Evolutionary conservation across 176 grass and related monocot species (phyloP).

Genomic region (Rhynchospora tenuis): DNA sequence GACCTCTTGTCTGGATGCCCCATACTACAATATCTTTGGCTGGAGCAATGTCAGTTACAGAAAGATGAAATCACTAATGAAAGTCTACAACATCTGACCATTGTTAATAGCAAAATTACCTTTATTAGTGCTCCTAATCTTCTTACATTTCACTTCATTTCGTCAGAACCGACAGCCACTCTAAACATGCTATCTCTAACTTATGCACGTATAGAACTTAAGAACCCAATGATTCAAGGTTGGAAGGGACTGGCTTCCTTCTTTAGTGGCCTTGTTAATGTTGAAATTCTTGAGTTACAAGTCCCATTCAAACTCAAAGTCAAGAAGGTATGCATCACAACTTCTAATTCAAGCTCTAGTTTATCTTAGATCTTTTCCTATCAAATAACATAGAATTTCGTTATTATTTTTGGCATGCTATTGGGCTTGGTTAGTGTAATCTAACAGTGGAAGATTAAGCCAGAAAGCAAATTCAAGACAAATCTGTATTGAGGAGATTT

Average conservation of each 20-base stretch:
- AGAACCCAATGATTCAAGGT: too few relatives aligned
- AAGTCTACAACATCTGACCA: not conserved
- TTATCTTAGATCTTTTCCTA: too few relatives aligned
- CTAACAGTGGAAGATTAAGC: too few relatives aligned
- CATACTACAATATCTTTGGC: not conserved
- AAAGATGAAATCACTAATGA: not conserved
- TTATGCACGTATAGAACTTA: not conserved
- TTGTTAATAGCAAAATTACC: too few relatives aligned
- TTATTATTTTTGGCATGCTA: too few relatives aligned
- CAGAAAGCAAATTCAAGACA: too few relatives aligned
- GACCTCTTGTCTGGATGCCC: not conserved
- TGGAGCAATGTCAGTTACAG: not conserved
- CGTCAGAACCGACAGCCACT: not conserved
- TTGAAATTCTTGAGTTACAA: not conserved
- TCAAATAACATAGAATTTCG: too few relatives aligned
- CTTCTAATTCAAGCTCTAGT: too few relatives aligned
- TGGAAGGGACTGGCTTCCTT: not conserved
- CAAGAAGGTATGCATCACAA: not conserved
- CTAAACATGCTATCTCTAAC: not conserved
- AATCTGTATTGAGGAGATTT: too few relatives aligned
- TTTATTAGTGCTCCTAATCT: not conserved
- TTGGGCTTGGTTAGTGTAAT: too few relatives aligned
- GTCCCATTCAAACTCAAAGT: not conserved
- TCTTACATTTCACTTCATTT: not conserved
- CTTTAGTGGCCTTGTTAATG: not conserved